Evolutionary conservation across 352 stramenopile genomes (phyloP).

Genomic region (Aphanomyces invadans): DNA sequence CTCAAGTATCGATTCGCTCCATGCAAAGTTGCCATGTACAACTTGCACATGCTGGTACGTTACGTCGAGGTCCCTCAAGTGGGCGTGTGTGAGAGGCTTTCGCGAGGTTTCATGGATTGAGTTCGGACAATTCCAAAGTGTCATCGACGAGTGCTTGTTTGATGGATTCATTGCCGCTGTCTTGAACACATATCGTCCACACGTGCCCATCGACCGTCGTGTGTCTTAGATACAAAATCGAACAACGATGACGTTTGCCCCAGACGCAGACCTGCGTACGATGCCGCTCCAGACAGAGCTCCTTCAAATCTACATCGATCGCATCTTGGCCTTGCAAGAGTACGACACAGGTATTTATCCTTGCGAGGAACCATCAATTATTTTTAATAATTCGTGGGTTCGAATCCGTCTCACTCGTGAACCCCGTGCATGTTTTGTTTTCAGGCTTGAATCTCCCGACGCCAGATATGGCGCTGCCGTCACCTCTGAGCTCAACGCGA

Average conservation of each 20-base stretch:
- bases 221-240: conserved; percentile 37
- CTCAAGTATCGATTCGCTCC: conserved; percentile 71
- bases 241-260: conserved; percentile 47
- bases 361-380: too few relatives aligned
- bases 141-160: too few relatives aligned
- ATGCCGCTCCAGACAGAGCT: conserved; percentile 48
- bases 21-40: conserved; percentile 75
- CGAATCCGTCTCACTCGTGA: too few relatives aligned
- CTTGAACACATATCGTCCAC: not conserved
- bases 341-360: not conserved
- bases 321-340: conserved; percentile 42
- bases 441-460: conserved; percentile 2
- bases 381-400: too few relatives aligned
- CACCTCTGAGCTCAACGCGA: not conserved
- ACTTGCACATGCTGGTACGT: conserved; percentile 57
- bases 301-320: conserved; percentile 57
- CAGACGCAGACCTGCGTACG: conserved; percentile 57
- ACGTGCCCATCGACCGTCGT: not conserved
- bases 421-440: too few relatives aligned
- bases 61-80: not conserved
- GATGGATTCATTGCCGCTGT: too few relatives aligned
- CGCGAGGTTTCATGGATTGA: too few relatives aligned
- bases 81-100: too few relatives aligned
- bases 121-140: too few relatives aligned
- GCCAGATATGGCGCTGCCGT: not conserved